Base-by-base conservation (phyloP, 2,329 filamentous ascomycete genomes). In the Ilyonectria mors-panacis region DNA sequence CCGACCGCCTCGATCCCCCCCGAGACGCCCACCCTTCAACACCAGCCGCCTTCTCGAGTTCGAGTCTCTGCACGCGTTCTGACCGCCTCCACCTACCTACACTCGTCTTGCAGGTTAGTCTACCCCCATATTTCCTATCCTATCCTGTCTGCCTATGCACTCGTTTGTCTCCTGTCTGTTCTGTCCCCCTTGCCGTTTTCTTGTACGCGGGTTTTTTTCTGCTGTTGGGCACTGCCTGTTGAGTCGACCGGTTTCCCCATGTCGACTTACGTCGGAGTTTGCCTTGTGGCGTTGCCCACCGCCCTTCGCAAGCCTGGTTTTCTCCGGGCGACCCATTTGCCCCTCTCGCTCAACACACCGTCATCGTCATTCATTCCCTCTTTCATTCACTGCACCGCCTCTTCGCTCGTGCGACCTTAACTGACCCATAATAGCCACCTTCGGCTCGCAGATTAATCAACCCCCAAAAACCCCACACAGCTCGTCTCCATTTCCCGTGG, bases 201-300 rank as follows among this genome's bases (percentile, higher is more conserved):
- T 23, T 51, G 28, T n/a, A 57, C 48, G 51, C 53, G 66, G 45
- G 48, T 63, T 72, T 67, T 67, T 70, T 62, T 21, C 42, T 26
- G 39, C 15, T 17, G 39, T 42, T 56, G 63, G 59, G 51, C 26
- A 55, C 64, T 61, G 58, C 54, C 67, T 45, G 61, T 54, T 61
- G 56, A 62, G 60, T 68, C 55, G 63, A 51, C 71, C 58, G 44
- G 58, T 60, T 65, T 33, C 37, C 62, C 66, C 64, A 63, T 65
- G 57, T 72, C 63, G 59, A 72, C 58, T 70, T 71, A 48, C 64
- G 68, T 70, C 67, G 63, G 69, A 45, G 63, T 75, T 75, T 75
- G 71, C 74, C 64, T 75, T 70, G 74, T 76, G 74, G 74, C 74
- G 74, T 68, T 75, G 71, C 53, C 63, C 59, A 66, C 67, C 73